These are phyloP conservation scores for Rhizopus stolonifer DNA, from an alignment of 371 early-diverging fungal genomes.

Conservation along the genomic window DNA sequence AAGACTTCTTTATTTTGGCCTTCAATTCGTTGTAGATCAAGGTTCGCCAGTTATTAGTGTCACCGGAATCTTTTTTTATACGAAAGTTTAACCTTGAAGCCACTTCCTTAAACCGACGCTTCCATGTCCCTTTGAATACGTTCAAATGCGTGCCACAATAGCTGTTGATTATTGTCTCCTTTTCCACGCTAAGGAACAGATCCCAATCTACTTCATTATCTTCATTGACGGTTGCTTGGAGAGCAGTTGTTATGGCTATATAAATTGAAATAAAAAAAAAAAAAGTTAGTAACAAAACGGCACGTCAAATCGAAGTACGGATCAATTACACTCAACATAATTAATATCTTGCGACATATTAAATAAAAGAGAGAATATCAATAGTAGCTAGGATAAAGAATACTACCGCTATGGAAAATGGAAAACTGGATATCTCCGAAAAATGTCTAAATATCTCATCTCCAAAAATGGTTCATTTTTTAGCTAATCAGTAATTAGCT, in stretches of 20 bases:
- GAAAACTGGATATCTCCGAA: too few relatives aligned
- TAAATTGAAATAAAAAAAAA: neutral
- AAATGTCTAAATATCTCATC: too few relatives aligned
- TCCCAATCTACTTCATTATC: constrained; percentile 13
- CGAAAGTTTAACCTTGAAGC: constrained; percentile 5
- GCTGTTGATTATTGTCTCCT: constrained; percentile 11
- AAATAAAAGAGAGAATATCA: constrained; percentile 4
- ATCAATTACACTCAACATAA: constrained; percentile 6
- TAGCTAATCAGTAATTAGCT: too few relatives aligned
- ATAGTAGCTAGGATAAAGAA: neutral
- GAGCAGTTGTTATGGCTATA: constrained; percentile 8
- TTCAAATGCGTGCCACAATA: constrained; percentile 10
- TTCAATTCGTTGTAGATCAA: constrained; percentile 10
- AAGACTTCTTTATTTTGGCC: constrained; percentile 5
- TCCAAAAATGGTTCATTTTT: too few relatives aligned
- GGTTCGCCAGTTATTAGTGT: constrained; percentile 8
- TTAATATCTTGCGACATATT: constrained; percentile 11
- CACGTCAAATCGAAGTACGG: constrained; percentile 4
- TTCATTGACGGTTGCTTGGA: constrained; percentile 9
- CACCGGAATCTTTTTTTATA: constrained; percentile 10
- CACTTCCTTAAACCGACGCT: constrained; percentile 5
- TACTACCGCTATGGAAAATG: too few relatives aligned
- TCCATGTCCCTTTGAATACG: constrained; percentile 8
- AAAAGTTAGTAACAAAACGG: constrained; percentile 8
- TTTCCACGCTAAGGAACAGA: constrained; percentile 4